Percentiles rank a stretch among this genome's conserved stretches.
phyloP scores from a whole-genome alignment of 2,329 filamentous ascomycete genomes.

The Arthrobotrys pseudoclavata region DNA sequence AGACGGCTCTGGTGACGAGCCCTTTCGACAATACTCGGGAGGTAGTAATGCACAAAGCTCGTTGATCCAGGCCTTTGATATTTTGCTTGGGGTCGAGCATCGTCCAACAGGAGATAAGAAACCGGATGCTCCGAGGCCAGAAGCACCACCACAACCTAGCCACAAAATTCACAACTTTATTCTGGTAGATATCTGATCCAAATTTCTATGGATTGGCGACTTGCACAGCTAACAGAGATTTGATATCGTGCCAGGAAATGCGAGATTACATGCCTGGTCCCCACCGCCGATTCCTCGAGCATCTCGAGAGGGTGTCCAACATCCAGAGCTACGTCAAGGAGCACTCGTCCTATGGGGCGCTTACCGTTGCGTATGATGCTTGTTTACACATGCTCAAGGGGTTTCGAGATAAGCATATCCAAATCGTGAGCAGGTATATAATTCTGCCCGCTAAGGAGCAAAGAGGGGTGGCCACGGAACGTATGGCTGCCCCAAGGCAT shows the following conservation, averaged over 20 bases:
- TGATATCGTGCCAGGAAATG: conserved; percentile 75
- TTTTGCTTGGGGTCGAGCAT: conserved; percentile 89
- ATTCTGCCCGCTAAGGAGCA: conserved; percentile 79
- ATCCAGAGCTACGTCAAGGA: conserved; percentile 79
- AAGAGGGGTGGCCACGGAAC: conserved; percentile 51
- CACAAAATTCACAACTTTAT: conserved; percentile 87
- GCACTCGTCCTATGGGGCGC: conserved; percentile 73
- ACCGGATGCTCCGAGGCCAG: conserved; percentile 56
- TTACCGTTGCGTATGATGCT: conserved; percentile 88
- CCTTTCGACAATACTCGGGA: conserved; percentile 87
- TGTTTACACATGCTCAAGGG: conserved; percentile 83
- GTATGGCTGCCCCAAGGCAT: conserved; percentile 66
- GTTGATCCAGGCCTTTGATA: conserved; percentile 96
- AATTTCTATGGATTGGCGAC: not conserved
- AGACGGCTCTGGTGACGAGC: conserved; percentile 76
- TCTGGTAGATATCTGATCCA: conserved; percentile 69
- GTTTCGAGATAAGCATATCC: conserved; percentile 93
- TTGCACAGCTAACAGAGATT: not conserved
- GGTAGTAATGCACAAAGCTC: conserved; percentile 96
- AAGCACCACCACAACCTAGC: conserved; percentile 64
- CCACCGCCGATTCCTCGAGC: conserved; percentile 88
- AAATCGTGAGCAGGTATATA: conserved; percentile 95
- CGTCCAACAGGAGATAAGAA: conserved; percentile 84
- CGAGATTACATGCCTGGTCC: conserved; percentile 95
- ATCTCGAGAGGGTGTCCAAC: conserved; percentile 84